A percentile compares a stretch with the other conserved stretches of the same genome.
Evolutionary conservation across 1,139 yeast species (phyloP).

Genomic region (Blastobotrys illinoisensis): DNA sequence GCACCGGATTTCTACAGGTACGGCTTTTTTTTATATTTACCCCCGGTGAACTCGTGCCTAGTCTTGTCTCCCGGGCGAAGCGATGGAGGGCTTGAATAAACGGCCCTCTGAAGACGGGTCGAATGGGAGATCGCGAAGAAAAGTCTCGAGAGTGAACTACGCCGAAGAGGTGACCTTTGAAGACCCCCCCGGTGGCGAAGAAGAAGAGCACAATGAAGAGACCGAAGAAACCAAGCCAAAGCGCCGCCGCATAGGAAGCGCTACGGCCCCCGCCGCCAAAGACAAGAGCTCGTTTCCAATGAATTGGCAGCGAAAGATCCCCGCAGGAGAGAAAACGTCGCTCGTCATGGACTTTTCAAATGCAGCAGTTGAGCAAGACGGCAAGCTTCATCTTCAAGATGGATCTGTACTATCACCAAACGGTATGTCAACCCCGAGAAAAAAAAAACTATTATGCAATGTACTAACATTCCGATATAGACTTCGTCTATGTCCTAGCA

Average conservation of each 20-base stretch:
- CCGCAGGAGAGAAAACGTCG: conserved; percentile 25
- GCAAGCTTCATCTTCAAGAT: conserved; percentile 33
- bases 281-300: conserved; percentile 20
- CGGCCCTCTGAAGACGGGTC: background rate
- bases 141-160: conserved; percentile 28
- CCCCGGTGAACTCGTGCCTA: background rate
- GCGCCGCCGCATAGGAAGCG: background rate
- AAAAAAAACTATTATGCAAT: background rate
- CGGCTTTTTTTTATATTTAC: too few relatives aligned
- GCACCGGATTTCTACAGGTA: too few relatives aligned
- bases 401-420: conserved; percentile 31
- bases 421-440: conserved; percentile 29
- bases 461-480: conserved; percentile 29
- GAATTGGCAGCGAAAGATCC: conserved; percentile 34
- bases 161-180: conserved; percentile 21
- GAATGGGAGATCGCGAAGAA: conserved; percentile 16
- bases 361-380: conserved; percentile 37
- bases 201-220: background rate
- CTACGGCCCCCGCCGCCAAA: conserved; percentile 1
- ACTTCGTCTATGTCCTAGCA: conserved; percentile 76
- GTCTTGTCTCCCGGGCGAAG: background rate
- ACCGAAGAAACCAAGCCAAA: background rate
- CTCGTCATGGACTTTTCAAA: conserved; percentile 37
- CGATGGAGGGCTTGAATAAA: background rate
- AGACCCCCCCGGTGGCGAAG: background rate